Percentiles rank a stretch among this genome's conserved stretches.
phyloP scores from a whole-genome alignment of 2,329 filamentous ascomycete genomes.

The Monosporascus sp. region DNA sequence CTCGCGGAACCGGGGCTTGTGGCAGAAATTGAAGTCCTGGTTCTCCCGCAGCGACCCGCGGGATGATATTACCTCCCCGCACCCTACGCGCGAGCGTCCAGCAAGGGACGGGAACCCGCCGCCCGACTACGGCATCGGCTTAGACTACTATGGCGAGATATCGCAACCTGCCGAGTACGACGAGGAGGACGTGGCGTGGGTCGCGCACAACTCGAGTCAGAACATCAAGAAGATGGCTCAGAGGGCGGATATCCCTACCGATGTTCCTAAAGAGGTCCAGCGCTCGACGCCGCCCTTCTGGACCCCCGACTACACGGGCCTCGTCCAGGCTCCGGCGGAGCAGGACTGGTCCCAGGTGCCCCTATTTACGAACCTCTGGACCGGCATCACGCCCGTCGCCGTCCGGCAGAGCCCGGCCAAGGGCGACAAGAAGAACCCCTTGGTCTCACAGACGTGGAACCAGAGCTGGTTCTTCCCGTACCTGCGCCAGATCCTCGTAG shows the following conservation, averaged over 20 bases:
- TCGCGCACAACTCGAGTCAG: background rate
- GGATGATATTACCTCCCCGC: background rate
- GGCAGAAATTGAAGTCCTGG: background rate
- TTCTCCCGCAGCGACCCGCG: background rate
- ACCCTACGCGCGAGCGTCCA: background rate
- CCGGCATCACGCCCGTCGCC: conserved; percentile 1
- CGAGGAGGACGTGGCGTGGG: background rate
- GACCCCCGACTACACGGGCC: conserved; percentile 4
- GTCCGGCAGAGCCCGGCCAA: background rate
- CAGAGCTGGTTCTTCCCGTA: conserved; percentile 2
- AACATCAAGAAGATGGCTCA: background rate
- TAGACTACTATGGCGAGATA: conserved; percentile 3
- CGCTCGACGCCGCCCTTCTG: conserved; percentile 2
- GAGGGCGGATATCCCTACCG: background rate
- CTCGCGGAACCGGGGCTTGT: conserved; percentile 7
- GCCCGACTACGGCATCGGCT: conserved; percentile 3
- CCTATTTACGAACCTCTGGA: conserved; percentile 2
- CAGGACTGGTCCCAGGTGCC: conserved; percentile 2
- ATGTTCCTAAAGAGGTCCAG: background rate
- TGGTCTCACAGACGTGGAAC: background rate
- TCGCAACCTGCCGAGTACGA: background rate
- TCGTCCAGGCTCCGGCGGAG: background rate
- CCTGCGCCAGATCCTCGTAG: background rate
- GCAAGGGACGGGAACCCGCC: background rate
- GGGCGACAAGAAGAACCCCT: background rate